Conservation (phyloP, 148 eudicot genomes). For the Pouteria glomerata region DNA sequence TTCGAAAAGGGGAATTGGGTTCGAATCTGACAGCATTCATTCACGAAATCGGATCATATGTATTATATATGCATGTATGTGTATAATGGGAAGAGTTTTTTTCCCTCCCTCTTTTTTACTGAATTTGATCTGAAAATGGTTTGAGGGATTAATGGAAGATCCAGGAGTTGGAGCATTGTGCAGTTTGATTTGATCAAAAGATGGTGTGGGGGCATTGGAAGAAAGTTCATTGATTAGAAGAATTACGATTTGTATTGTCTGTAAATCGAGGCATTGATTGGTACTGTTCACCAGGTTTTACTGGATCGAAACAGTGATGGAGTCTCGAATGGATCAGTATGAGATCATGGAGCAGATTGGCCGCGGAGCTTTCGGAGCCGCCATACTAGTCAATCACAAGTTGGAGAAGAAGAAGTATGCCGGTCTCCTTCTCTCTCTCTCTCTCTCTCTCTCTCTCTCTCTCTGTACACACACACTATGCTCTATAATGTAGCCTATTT, state of each 20-base stretch:
- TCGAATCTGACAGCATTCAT: not conserved
- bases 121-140: not conserved
- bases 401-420: conserved; percentile 70
- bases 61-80: not conserved
- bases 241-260: not conserved
- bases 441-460: too few species aligned
- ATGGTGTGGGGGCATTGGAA: not conserved
- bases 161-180: not conserved
- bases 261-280: not conserved
- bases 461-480: too few species aligned
- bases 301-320: conserved; percentile 34
- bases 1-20: not conserved
- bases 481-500: not conserved
- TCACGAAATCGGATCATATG: not conserved
- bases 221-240: not conserved
- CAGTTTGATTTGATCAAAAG: not conserved
- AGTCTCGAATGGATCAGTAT: conserved; percentile 93
- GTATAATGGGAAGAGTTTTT: not conserved
- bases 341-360: conserved; percentile 99
- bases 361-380: conserved; percentile 97
- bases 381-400: conserved; percentile 90
- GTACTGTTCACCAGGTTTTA: not conserved
- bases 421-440: not conserved
- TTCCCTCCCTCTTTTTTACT: not conserved
- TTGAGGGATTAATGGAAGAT: not conserved